Evolutionary conservation across 805 yeast species (phyloP).

Genomic region (Tetrapisispora iriomotensis): DNA sequence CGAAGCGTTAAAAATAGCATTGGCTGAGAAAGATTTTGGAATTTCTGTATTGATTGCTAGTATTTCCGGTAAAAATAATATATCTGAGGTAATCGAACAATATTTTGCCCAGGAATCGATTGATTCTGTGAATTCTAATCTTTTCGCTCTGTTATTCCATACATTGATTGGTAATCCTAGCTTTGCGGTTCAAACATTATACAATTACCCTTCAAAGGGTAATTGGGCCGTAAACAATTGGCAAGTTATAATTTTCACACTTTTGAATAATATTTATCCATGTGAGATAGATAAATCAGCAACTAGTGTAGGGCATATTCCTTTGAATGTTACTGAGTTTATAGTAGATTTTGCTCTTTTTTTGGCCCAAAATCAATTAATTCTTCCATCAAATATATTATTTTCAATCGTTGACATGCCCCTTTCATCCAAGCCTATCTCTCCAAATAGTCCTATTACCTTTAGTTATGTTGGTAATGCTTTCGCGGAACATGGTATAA

Average conservation of each 20-base stretch:
- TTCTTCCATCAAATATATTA: conserved; percentile 36
- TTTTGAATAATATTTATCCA: conserved; percentile 27
- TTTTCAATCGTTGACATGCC: conserved; percentile 41
- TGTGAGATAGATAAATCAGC: not conserved
- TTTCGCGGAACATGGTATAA: conserved; percentile 34
- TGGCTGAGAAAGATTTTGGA: conserved; percentile 63
- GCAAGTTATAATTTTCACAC: conserved; percentile 38
- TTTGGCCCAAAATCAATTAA: conserved; percentile 28
- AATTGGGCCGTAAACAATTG: conserved; percentile 45
- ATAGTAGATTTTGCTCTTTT: conserved; percentile 43
- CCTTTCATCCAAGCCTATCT: conserved; percentile 26
- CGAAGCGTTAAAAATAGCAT: conserved; percentile 53
- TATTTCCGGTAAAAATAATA: conserved; percentile 50
- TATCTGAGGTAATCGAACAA: conserved; percentile 47
- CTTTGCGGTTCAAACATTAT: conserved; percentile 42
- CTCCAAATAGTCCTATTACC: conserved; percentile 24
- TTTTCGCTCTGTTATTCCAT: conserved; percentile 49
- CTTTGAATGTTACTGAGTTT: conserved; percentile 31
- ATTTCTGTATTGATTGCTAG: conserved; percentile 65
- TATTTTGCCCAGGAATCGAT: conserved; percentile 42
- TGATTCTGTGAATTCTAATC: conserved; percentile 33
- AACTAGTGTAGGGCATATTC: conserved; percentile 7
- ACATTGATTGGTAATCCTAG: conserved; percentile 53
- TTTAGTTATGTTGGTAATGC: conserved; percentile 36
- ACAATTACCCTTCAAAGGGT: conserved; percentile 31